Evolutionary conservation across 345 rosid species (phyloP).

Genomic region (Brassica napus): DNA sequence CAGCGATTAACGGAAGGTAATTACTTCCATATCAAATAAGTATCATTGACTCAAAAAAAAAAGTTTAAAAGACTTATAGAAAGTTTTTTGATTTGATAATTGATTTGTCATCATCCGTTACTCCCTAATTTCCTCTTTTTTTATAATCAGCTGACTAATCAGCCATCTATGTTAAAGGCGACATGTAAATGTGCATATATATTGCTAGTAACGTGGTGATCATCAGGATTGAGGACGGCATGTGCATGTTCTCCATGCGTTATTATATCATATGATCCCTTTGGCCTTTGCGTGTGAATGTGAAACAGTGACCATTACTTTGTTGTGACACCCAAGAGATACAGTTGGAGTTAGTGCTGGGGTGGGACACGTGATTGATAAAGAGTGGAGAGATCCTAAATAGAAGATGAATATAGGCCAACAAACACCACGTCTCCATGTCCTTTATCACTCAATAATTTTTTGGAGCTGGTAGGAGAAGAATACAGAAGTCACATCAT

Average conservation of each 20-base stretch:
- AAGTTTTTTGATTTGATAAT: background rate
- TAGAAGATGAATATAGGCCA: constrained; percentile 18
- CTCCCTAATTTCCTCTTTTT: background rate
- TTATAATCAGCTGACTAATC: background rate
- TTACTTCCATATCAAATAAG: background rate
- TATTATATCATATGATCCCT: background rate
- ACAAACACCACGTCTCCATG: constrained; percentile 35
- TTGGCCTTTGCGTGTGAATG: background rate
- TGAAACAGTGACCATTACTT: constrained; percentile 3
- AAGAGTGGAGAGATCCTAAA: constrained; percentile 16
- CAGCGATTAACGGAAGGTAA: background rate
- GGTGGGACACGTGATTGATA: constrained; percentile 2
- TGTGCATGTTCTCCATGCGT: background rate
- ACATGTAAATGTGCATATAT: background rate
- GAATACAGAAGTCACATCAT: constrained; percentile 30
- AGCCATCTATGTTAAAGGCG: background rate
- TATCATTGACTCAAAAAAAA: background rate
- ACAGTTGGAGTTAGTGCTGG: constrained; percentile 13
- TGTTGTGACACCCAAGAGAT: constrained; percentile 13
- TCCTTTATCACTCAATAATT: constrained; percentile 25
- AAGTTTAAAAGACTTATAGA: background rate
- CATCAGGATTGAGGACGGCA: background rate
- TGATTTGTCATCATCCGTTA: background rate
- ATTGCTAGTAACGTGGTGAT: background rate
- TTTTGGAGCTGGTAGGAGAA: constrained; percentile 18